Evolutionary conservation across 2,329 filamentous ascomycete genomes (phyloP).

Genomic region (Madurella fahalii): DNA sequence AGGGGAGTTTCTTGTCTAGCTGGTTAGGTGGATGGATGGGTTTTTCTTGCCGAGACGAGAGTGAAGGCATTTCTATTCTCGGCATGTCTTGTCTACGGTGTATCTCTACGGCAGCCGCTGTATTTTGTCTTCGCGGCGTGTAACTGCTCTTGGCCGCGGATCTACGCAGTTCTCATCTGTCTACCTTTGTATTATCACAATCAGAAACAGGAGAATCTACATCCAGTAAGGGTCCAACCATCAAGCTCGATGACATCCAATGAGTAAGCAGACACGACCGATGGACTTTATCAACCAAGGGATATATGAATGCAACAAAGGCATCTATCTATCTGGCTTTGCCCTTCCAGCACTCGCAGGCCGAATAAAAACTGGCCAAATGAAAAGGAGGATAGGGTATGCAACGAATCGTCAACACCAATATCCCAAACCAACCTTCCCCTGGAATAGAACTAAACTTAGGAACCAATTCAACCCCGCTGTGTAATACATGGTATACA

Average conservation of each 20-base stretch:
- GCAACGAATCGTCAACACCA: background rate
- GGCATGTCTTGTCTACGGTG: no score
- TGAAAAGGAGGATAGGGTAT: background rate
- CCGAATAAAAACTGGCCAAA: background rate
- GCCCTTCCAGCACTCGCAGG: background rate
- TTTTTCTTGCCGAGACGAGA: background rate
- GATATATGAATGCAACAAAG: background rate
- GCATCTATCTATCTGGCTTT: conserved; percentile 1
- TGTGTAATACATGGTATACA: background rate
- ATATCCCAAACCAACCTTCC: background rate
- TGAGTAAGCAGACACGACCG: background rate
- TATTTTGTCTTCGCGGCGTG: no score
- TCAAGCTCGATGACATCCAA: background rate
- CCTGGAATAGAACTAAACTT: background rate
- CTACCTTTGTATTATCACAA: no score
- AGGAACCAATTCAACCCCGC: background rate
- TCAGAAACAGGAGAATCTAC: no score
- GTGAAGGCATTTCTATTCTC: background rate
- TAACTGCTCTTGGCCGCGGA: no score
- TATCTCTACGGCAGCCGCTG: no score
- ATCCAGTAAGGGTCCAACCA: background rate
- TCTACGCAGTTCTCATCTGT: no score
- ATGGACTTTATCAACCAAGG: background rate
- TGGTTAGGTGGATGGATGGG: background rate
- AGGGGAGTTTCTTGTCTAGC: no score